phyloP scores from a whole-genome alignment of 768 basidiomycete species.

The Gelatoporia subvermispora region DNA sequence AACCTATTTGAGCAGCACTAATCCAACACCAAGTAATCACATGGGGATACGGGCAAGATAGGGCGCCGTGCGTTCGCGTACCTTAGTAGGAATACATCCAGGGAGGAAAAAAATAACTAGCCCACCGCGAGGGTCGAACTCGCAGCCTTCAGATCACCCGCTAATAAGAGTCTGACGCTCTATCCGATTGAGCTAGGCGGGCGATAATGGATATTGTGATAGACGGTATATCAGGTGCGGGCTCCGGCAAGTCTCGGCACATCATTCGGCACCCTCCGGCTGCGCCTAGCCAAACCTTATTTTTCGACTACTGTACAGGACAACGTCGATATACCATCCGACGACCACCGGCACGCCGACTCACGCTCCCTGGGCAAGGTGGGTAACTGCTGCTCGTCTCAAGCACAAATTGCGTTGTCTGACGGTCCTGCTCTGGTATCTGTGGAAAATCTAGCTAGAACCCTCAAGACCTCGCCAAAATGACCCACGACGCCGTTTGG shows the following conservation, averaged over 20 bases:
- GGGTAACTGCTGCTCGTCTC: not conserved
- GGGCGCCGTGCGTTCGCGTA: too few species aligned
- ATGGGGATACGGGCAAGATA: too few species aligned
- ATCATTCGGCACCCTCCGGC: not conserved
- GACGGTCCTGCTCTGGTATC: not conserved
- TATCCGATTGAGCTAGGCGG: slow-evolving; percentile 68
- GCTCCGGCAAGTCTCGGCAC: not conserved
- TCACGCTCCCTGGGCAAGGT: slow-evolving; percentile 14
- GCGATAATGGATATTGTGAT: slow-evolving; percentile 18
- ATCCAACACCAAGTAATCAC: too few species aligned
- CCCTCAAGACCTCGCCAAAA: slow-evolving; percentile 38
- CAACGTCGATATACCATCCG: slow-evolving; percentile 13
- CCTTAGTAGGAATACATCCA: too few species aligned
- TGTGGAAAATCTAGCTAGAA: not conserved
- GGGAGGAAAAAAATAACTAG: too few species aligned
- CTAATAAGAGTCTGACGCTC: slow-evolving; percentile 61
- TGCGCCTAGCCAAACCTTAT: slow-evolving; percentile 11
- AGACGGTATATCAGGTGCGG: not conserved
- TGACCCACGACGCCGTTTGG: slow-evolving; percentile 99
- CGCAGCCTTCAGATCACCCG: slow-evolving; percentile 51
- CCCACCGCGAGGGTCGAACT: slow-evolving; percentile 63
- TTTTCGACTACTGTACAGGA: slow-evolving; percentile 16
- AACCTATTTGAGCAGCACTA: too few species aligned
- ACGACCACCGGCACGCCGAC: slow-evolving; percentile 13
- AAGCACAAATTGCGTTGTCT: too few species aligned